Evolutionary conservation across 2,329 filamentous ascomycete species (phyloP), one percentile per base, ranked within the genome.

Genomic region (Myriosclerotinia duriaeana): DNA sequence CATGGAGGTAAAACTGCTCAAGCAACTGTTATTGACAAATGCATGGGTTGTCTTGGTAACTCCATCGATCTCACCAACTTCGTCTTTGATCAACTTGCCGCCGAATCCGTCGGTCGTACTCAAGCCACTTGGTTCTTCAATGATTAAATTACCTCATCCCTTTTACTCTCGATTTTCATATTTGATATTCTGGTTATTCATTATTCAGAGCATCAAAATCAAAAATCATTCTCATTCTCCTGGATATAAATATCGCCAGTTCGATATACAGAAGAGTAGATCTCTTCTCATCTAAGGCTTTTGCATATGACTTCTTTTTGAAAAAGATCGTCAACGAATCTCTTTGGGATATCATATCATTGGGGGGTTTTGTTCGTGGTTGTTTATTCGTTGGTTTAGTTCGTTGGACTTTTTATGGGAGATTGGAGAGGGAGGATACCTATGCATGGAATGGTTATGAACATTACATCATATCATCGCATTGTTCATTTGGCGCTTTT

Each of bases 1-100:
- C 30, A 71, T 86, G 93, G 79, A 79, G 89, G 89, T 76, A 84
- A 84, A 76, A 82, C 82, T 2, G 76, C 80, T 72, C 80, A 77
- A 2, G 90, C 86, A 69, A 83, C 73, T 4, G 85, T 93, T 69
- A 84, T 83, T 63, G 91, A 95, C 81, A 92, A 91, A 80, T 95
- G 91, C 82, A 84, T 85, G 78, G 88, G 88, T 72, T 95, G 91
- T 77, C 74, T 62, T 59, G 63, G 72, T 44, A 70, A 76, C 52
- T 80, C 82, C 72, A 84, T 92, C 59, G 89, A 92, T 73, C 81
- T 89, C 71, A 85, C 83, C 70, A 61, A 44, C 42, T 30, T 42
- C 12, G 64, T 46, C 12, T 65, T 53, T 2, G 36, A 61, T 53
- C 78, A 82, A 26, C 79, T 90, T 64, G 71, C 83, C 65, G 74